Percentiles rank a stretch among this genome's conserved stretches.
These are phyloP conservation scores for Alternaria ventricosa DNA, from an alignment of 2,329 filamentous ascomycete genomes.

Conservation along the genomic window DNA sequence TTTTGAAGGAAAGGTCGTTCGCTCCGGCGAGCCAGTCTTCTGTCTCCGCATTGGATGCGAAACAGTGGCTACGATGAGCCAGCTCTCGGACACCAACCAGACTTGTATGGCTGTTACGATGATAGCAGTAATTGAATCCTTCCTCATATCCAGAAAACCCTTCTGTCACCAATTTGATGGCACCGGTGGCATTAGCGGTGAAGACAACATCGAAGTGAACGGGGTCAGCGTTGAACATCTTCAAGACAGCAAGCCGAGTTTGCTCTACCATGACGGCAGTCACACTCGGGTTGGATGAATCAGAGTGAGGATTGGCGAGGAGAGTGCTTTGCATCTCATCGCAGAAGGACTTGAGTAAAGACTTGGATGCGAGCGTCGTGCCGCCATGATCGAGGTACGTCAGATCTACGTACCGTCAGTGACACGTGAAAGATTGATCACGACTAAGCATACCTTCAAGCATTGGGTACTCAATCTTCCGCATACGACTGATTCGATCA, in stretches of 20 bases:
- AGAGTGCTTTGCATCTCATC: slow-evolving; percentile 62
- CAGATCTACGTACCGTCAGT: slow-evolving; percentile 12
- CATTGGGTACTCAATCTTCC: slow-evolving; percentile 35
- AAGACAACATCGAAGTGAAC: slow-evolving; percentile 86
- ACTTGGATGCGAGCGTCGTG: slow-evolving; percentile 56
- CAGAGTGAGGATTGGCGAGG: slow-evolving; percentile 74
- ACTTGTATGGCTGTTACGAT: slow-evolving; percentile 84
- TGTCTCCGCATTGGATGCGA: slow-evolving; percentile 67
- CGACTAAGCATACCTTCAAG: slow-evolving; percentile 22
- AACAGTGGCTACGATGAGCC: slow-evolving; percentile 67
- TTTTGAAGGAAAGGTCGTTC: slow-evolving; percentile 12
- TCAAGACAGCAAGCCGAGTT: slow-evolving; percentile 55
- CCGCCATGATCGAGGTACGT: slow-evolving; percentile 61
- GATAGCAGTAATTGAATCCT: slow-evolving; percentile 83
- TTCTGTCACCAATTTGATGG: slow-evolving; percentile 83
- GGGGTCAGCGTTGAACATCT: slow-evolving; percentile 81
- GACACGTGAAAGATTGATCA: not conserved
- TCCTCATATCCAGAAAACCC: slow-evolving; percentile 67
- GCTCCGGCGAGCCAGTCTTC: slow-evolving; percentile 65
- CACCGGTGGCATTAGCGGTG: slow-evolving; percentile 91
- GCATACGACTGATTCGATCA: slow-evolving; percentile 14
- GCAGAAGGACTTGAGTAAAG: slow-evolving; percentile 63
- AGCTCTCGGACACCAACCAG: slow-evolving; percentile 78
- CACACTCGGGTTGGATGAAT: slow-evolving; percentile 63
- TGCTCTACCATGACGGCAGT: slow-evolving; percentile 65